These are phyloP conservation scores for Pachyrhizus erosus DNA, from an alignment of 306 rosid species.

Conservation along the genomic window DNA sequence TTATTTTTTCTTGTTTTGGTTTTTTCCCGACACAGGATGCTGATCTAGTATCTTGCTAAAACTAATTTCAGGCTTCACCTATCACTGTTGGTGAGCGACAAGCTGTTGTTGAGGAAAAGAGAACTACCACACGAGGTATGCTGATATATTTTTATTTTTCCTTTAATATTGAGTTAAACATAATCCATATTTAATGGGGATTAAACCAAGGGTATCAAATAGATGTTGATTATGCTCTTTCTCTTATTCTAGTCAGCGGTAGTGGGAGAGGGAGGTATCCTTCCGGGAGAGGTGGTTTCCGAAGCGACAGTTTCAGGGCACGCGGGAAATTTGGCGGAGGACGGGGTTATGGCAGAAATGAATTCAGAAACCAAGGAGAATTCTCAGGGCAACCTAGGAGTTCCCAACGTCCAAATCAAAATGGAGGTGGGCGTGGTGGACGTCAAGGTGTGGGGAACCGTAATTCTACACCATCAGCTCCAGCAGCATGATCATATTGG, in stretches of 20 bases:
- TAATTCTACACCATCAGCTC: slow-evolving; percentile 43
- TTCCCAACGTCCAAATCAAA: slow-evolving; percentile 70
- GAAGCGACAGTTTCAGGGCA: slow-evolving; percentile 73
- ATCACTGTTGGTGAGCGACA: slow-evolving; percentile 72
- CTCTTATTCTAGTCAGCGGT: slow-evolving; percentile 60
- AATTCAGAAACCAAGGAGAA: slow-evolving; percentile 91
- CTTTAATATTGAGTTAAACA: background rate
- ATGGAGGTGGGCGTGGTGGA: slow-evolving; percentile 75
- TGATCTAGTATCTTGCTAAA: slow-evolving; percentile 35
- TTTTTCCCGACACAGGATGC: background rate
- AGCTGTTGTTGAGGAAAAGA: slow-evolving; percentile 90
- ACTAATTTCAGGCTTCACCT: slow-evolving; percentile 74
- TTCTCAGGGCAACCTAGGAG: slow-evolving; percentile 70
- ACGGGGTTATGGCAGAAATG: slow-evolving; percentile 81
- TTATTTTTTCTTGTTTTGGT: background rate
- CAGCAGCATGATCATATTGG: slow-evolving; percentile 47
- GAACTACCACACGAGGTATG: slow-evolving; percentile 92
- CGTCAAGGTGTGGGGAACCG: slow-evolving; percentile 73
- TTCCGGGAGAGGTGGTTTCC: slow-evolving; percentile 81
- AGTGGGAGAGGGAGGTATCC: slow-evolving; percentile 90
- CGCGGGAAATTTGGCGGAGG: slow-evolving; percentile 79
- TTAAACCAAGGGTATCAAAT: background rate
- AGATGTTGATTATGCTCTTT: slow-evolving; percentile 36
- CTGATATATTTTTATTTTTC: slow-evolving; percentile 18
- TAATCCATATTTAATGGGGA: slow-evolving; percentile 17